Conservation (phyloP, 345 rosid species). For the Syzygium aqueum region DNA sequence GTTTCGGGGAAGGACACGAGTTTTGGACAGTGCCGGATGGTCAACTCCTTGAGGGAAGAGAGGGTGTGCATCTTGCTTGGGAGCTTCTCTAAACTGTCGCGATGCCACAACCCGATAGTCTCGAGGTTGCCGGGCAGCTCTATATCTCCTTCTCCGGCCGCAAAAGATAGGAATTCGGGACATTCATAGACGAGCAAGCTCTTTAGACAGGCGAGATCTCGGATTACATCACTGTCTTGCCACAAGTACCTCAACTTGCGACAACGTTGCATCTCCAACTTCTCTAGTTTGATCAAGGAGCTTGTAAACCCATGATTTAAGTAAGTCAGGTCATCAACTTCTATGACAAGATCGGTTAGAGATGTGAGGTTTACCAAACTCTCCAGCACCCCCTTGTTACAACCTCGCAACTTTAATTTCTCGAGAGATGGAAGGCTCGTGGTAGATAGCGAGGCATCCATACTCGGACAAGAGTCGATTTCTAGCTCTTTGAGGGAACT, state of each 20-base stretch:
- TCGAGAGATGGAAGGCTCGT: background rate
- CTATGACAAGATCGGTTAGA: background rate
- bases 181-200: rapidly evolving
- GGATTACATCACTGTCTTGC: too few species aligned
- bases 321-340: rapidly evolving
- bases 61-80: background rate
- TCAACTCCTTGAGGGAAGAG: background rate
- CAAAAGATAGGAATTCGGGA: background rate
- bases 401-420: rapidly evolving
- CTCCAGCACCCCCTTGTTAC: background rate
- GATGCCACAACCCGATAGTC: rapidly evolving
- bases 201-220: too few species aligned
- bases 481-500: background rate
- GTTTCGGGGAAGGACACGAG: background rate
- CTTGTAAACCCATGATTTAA: background rate
- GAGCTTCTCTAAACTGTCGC: background rate
- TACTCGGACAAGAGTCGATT: rapidly evolving
- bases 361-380: background rate
- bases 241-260: too few species aligned
- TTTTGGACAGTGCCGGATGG: rapidly evolving
- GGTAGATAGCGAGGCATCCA: background rate
- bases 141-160: background rate
- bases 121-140: background rate
- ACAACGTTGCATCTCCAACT: rapidly evolving
- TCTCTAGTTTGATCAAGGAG: background rate